phyloP scores from a whole-genome alignment of 164 flowering plant genomes.

The Vitis rotundifolia region DNA sequence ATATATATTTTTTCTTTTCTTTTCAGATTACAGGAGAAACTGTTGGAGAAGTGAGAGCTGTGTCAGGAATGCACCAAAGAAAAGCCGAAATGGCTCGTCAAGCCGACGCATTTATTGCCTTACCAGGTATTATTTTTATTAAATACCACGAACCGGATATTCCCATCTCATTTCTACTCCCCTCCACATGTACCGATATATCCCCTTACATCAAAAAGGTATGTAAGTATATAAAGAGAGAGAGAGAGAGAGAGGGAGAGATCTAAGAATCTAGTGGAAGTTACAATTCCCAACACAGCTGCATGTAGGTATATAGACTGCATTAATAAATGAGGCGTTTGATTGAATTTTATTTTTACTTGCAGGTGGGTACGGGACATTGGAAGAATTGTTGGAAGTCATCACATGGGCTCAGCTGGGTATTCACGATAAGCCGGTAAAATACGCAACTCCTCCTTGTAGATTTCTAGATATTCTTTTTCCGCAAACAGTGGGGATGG shows the following conservation, averaged over 20 bases:
- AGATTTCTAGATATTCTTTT: too few relatives aligned
- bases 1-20: background rate
- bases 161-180: too few relatives aligned
- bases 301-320: background rate
- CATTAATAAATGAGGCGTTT: too few relatives aligned
- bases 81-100: conserved; percentile 93
- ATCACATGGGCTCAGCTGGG: conserved; percentile 85
- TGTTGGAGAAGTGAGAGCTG: conserved; percentile 75
- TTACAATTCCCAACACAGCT: conserved; percentile 9
- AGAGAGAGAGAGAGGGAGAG: too few relatives aligned
- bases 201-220: too few relatives aligned
- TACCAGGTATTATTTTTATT: conserved; percentile 49
- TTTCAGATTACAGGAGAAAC: conserved; percentile 71
- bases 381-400: conserved; percentile 72
- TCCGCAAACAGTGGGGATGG: too few relatives aligned
- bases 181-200: too few relatives aligned
- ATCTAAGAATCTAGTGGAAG: too few relatives aligned
- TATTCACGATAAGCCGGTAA: conserved; percentile 49
- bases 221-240: too few relatives aligned
- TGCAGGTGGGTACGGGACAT: conserved; percentile 73
- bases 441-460: too few relatives aligned
- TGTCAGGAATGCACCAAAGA: conserved; percentile 79
- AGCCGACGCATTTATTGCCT: conserved; percentile 85
- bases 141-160: too few relatives aligned
- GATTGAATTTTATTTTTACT: too few relatives aligned